These are phyloP conservation scores for Candida wancherniae DNA, from an alignment of 805 yeast species.

Conservation along the genomic window DNA sequence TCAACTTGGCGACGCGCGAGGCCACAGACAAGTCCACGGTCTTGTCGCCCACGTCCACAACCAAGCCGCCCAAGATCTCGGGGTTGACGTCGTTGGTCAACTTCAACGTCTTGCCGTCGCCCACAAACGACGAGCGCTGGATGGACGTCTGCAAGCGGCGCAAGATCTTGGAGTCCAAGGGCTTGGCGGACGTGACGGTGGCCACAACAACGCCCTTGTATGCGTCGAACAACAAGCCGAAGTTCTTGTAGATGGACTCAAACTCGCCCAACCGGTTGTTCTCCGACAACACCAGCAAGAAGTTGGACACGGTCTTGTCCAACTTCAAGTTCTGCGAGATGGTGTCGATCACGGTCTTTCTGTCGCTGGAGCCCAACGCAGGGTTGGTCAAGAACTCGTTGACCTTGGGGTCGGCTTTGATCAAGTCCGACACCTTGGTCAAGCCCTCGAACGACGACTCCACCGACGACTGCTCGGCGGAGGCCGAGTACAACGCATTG, in stretches of 20 bases:
- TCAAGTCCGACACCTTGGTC: conserved; percentile 47
- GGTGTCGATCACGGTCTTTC: conserved; percentile 63
- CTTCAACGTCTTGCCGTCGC: conserved; percentile 80
- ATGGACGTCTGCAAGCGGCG: conserved; percentile 76
- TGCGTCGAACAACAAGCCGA: conserved; percentile 76
- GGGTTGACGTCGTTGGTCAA: conserved; percentile 80
- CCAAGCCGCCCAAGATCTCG: conserved; percentile 90
- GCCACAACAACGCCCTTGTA: conserved; percentile 91
- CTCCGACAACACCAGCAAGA: conserved; percentile 81
- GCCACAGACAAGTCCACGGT: conserved; percentile 91
- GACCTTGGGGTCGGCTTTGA: conserved; percentile 62
- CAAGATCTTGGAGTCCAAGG: conserved; percentile 77
- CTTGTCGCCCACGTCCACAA: conserved; percentile 94
- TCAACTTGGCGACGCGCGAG: conserved; percentile 79
- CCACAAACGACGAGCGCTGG: conserved; percentile 73
- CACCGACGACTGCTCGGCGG: conserved; percentile 74
- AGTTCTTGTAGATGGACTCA: conserved; percentile 61
- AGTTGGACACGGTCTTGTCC: conserved; percentile 72
- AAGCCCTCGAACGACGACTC: conserved; percentile 68
- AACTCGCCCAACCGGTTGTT: conserved; percentile 86
- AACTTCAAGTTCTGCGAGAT: conserved; percentile 46
- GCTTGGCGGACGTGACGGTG: conserved; percentile 79
- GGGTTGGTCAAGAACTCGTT: conserved; percentile 69
- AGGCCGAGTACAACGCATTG: conserved; percentile 87
- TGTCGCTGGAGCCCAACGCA: conserved; percentile 69